Evolutionary conservation across 169 alveolate species (phyloP).

Genomic region (Plasmodium gonderi): DNA sequence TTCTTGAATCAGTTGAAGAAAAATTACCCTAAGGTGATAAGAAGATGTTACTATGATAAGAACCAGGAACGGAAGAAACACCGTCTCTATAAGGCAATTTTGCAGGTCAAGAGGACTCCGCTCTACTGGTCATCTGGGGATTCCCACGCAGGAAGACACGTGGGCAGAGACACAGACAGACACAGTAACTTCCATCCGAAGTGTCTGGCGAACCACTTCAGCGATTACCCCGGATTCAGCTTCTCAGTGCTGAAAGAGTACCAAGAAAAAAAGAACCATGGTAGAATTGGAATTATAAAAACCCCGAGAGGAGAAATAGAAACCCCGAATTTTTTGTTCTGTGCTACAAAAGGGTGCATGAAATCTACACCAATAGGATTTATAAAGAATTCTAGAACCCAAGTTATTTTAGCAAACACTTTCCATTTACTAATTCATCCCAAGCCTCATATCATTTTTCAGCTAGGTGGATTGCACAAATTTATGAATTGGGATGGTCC

Average conservation of each 20-base stretch:
- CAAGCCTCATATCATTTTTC: slow-evolving; percentile 92
- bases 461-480: slow-evolving; percentile 94
- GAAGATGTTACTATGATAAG: neutral
- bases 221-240: slow-evolving; percentile 30
- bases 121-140: neutral
- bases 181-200: too few species aligned
- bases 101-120: neutral
- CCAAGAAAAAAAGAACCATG: neutral
- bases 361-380: slow-evolving; percentile 80
- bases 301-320: slow-evolving; percentile 94
- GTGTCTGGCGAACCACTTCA: neutral
- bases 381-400: slow-evolving; percentile 76
- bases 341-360: slow-evolving; percentile 97
- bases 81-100: neutral
- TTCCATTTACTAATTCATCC: slow-evolving; percentile 97
- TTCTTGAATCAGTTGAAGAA: neutral
- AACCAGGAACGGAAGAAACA: neutral
- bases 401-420: slow-evolving; percentile 93
- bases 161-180: too few species aligned
- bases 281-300: slow-evolving; percentile 94
- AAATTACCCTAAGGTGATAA: neutral
- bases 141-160: too few species aligned
- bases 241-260: slow-evolving; percentile 34
- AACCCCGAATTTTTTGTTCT: slow-evolving; percentile 99
- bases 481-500: slow-evolving; percentile 95